These are phyloP conservation scores for Apiospora malaysiana DNA, from an alignment of 2,329 filamentous ascomycete species.

Conservation along the genomic window DNA sequence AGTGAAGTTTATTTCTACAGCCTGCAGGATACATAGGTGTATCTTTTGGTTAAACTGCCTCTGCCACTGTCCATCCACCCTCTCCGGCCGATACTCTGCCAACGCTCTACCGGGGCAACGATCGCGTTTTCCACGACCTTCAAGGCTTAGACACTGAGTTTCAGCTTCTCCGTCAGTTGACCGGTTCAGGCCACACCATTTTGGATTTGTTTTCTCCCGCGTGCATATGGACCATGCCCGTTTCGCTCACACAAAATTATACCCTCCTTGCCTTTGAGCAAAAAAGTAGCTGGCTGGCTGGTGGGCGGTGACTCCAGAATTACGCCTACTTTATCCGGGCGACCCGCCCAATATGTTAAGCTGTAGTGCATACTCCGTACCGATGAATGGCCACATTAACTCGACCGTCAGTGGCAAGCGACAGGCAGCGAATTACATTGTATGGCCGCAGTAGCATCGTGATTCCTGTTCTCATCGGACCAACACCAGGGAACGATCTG, in stretches of 20 bases:
- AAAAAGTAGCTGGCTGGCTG: not conserved
- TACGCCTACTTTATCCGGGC: constrained; percentile 3
- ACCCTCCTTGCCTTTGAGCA: not conserved
- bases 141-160: constrained; percentile 12
- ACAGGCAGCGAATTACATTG: not conserved
- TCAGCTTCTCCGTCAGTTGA: constrained; percentile 14
- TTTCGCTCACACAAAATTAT: not conserved
- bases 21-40: too few relatives aligned
- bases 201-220: not conserved
- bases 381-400: not conserved
- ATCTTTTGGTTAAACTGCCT: not conserved
- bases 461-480: not conserved
- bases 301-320: not conserved
- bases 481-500: not conserved
- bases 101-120: not conserved
- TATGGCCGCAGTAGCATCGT: not conserved
- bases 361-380: not conserved
- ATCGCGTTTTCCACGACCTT: not conserved
- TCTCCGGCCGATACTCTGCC: not conserved
- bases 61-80: not conserved
- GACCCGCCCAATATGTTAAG: not conserved
- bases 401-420: not conserved
- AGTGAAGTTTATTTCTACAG: too few relatives aligned
- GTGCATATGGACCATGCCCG: not conserved
- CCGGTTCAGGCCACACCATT: not conserved